A percentile compares a stretch with the other conserved stretches of the same genome.
Evolutionary conservation across 306 rosid genomes (phyloP).

Genomic region (Rosa persica): DNA sequence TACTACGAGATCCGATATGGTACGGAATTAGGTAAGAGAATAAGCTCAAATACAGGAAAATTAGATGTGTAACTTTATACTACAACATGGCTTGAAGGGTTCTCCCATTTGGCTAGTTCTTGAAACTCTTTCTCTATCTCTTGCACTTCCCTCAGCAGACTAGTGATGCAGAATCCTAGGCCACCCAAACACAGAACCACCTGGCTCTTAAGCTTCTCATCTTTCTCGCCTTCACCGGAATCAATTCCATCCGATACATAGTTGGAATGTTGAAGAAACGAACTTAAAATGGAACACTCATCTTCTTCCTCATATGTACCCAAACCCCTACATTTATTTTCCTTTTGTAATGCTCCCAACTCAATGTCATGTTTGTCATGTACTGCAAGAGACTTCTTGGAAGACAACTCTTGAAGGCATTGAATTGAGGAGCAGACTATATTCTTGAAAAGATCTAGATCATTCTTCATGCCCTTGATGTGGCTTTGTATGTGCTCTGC

Average conservation of each 20-base stretch:
- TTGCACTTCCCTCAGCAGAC: slow-evolving; percentile 49
- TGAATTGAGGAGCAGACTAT: slow-evolving; percentile 35
- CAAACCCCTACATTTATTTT: slow-evolving; percentile 11
- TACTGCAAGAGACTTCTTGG: slow-evolving; percentile 31
- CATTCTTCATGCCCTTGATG: slow-evolving; percentile 34
- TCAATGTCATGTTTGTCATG: slow-evolving; percentile 45
- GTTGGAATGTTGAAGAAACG: slow-evolving; percentile 48
- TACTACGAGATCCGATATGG: too few species aligned
- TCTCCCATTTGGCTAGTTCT: slow-evolving; percentile 57
- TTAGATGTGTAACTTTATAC: slow-evolving; percentile 24
- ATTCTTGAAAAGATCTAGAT: slow-evolving; percentile 41
- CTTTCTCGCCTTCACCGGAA: slow-evolving; percentile 40
- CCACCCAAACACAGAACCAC: slow-evolving; percentile 49
- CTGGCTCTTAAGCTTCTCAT: slow-evolving; percentile 38
- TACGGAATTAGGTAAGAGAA: not conserved
- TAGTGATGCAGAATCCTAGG: slow-evolving; percentile 60
- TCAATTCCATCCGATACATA: slow-evolving; percentile 35
- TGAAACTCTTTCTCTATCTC: slow-evolving; percentile 51
- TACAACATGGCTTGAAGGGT: slow-evolving; percentile 47
- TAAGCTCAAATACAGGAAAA: not conserved
- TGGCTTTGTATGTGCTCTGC: slow-evolving; percentile 22
- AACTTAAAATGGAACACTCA: slow-evolving; percentile 34
- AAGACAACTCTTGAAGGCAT: slow-evolving; percentile 35
- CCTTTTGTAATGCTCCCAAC: slow-evolving; percentile 34
- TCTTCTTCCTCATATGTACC: slow-evolving; percentile 45